These are phyloP conservation scores for Diplotaxis tenuifolia DNA, from an alignment of 345 rosid species.

Conservation along the genomic window DNA sequence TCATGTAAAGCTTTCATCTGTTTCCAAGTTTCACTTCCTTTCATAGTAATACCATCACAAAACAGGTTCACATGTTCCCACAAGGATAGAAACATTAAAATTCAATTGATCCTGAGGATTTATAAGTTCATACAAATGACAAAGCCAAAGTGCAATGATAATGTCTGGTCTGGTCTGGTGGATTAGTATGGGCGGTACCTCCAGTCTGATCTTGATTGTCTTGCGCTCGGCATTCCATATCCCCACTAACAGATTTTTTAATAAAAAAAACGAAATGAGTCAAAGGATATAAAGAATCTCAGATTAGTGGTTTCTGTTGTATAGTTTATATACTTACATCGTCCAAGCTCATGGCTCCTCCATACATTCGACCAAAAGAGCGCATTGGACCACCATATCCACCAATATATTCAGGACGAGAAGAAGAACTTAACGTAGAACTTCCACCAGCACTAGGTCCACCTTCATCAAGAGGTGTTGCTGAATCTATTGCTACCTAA, in stretches of 20 bases:
- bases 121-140: slow-evolving; percentile 28
- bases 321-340: slow-evolving; percentile 48
- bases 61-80: background rate
- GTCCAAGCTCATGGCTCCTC: slow-evolving; percentile 62
- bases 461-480: slow-evolving; percentile 85
- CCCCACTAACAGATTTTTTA: slow-evolving; percentile 56
- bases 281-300: background rate
- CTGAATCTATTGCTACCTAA: slow-evolving; percentile 97
- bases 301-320: background rate
- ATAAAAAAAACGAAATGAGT: background rate
- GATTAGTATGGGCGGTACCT: slow-evolving; percentile 83
- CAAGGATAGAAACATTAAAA: background rate
- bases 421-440: slow-evolving; percentile 46
- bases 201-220: slow-evolving; percentile 86
- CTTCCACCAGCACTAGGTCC: slow-evolving; percentile 56
- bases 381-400: slow-evolving; percentile 90
- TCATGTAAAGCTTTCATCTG: slow-evolving; percentile 23
- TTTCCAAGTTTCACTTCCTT: slow-evolving; percentile 1
- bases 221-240: slow-evolving; percentile 55
- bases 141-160: slow-evolving; percentile 21
- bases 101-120: background rate
- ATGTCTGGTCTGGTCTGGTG: background rate
- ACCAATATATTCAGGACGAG: slow-evolving; percentile 53
- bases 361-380: slow-evolving; percentile 74
- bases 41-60: background rate